Evolutionary conservation across 805 yeast species (phyloP).

Genomic region (Yueomyces sinensis): DNA sequence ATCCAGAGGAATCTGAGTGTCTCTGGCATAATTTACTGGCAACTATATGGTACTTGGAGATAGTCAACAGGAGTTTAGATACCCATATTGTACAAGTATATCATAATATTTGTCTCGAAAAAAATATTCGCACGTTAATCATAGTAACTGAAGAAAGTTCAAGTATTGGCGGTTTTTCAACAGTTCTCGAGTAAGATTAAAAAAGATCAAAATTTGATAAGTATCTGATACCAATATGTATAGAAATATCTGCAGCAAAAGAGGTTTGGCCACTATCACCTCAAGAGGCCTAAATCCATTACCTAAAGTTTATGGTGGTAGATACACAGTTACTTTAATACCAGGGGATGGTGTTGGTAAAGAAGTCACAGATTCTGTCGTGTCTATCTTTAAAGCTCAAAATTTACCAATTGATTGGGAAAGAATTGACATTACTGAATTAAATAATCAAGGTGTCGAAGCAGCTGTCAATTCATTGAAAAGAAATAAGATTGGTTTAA

Average conservation of each 20-base stretch:
- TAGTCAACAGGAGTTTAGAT: too few species aligned
- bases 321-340: constrained; percentile 83
- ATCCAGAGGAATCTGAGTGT: too few species aligned
- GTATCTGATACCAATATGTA: constrained; percentile 13
- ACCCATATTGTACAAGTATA: too few species aligned
- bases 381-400: constrained; percentile 75
- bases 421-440: constrained; percentile 54
- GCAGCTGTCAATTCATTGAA: constrained; percentile 84
- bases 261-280: constrained; percentile 42
- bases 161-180: too few species aligned
- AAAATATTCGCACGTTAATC: too few species aligned
- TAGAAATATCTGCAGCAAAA: constrained; percentile 20
- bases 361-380: constrained; percentile 89
- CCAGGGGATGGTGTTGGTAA: constrained; percentile 99
- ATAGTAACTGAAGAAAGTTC: too few species aligned
- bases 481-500: constrained; percentile 93
- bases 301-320: constrained; percentile 91
- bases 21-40: too few species aligned
- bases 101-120: too few species aligned
- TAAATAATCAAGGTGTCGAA: constrained; percentile 47
- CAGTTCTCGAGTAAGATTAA: too few species aligned
- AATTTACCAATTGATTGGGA: constrained; percentile 93
- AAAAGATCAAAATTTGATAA: too few species aligned
- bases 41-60: too few species aligned
- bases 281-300: constrained; percentile 28